phyloP scores from a whole-genome alignment of 129 eudicot species.

The Helichrysum umbraculigerum region DNA sequence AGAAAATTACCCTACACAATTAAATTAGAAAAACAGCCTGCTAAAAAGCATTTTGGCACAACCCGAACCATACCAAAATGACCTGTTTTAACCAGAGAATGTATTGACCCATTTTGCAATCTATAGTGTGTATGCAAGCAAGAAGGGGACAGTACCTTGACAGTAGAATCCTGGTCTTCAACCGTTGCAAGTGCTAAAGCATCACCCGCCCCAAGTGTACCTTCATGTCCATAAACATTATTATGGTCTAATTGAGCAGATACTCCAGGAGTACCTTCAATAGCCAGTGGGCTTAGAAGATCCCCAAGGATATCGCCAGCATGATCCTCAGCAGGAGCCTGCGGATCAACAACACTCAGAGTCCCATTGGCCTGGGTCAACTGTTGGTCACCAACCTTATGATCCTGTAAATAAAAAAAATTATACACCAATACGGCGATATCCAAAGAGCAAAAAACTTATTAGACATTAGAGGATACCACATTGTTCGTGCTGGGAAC shows the following conservation, averaged over 20 bases:
- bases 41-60: background rate
- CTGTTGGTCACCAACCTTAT: constrained; percentile 48
- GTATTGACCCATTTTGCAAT: background rate
- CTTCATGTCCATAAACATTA: constrained; percentile 45
- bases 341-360: constrained; percentile 69
- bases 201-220: constrained; percentile 42
- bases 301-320: constrained; percentile 89
- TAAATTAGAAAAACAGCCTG: too few relatives aligned
- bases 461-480: constrained; percentile 33
- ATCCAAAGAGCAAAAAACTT: constrained; percentile 4
- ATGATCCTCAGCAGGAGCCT: constrained; percentile 39
- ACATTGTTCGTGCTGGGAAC: constrained; percentile 58
- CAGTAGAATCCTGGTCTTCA: constrained; percentile 62
- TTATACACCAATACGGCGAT: constrained; percentile 20
- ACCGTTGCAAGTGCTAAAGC: constrained; percentile 89
- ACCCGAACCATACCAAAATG: background rate
- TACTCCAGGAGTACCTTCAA: constrained; percentile 76
- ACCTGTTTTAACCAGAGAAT: background rate
- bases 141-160: constrained; percentile 60
- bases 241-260: constrained; percentile 51
- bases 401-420: constrained; percentile 51
- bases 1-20: background rate
- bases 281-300: constrained; percentile 84
- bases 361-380: constrained; percentile 67
- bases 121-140: background rate